Base-by-base conservation (phyloP, 2,329 filamentous ascomycete genomes). In the Penicillium sp. region DNA sequence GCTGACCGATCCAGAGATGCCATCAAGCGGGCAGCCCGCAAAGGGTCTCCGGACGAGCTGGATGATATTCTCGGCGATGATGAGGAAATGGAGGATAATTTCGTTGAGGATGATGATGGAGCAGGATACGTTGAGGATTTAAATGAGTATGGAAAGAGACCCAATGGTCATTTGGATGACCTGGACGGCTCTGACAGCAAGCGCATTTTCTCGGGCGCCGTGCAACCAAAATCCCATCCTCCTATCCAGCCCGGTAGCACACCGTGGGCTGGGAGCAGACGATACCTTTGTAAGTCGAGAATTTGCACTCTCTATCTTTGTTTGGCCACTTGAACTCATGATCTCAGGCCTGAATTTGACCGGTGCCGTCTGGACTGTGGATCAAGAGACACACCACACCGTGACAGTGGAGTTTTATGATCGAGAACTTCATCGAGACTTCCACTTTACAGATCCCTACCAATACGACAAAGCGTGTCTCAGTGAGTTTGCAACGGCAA, bases 321-420 rank as follows among this genome's bases (percentile, higher is more conserved):
- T 9, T 22, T 13, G 22, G 16, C 21, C 10, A 10, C 8, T 13
- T 53, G 60, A 29, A 54, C 73, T 77, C 56, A 77, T 57, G 24
- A 37, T 10, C 11, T 13, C 41, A 79, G 78, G 76, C 69, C 84
- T 98, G 41, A 98, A 98, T 70, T 79, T 99, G 57, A 90, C 93
- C 52, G 95, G 96, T 1, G 95, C 96, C 69, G 90, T 97, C 9
- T 99, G 95, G 91, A 98, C 93, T 0, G 91, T 99, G 19, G 90
- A 96, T 65, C 95, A 99, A 74, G 93, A 97, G 69, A 90, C 89
- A 0, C 89, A 93, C 66, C 86, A 98, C 71, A 99, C 95, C 1
- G 88, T 99, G 11, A 97, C 93, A 0, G 93, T 98, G 2, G 95
- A 98, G 68, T 99, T 99, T 73, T 97, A 98, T 72, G 96, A 99